Evolutionary conservation across 2,329 filamentous ascomycete species (phyloP), one percentile per base, ranked within the genome.

Genomic region (Ophiocordyceps unilateralis): DNA sequence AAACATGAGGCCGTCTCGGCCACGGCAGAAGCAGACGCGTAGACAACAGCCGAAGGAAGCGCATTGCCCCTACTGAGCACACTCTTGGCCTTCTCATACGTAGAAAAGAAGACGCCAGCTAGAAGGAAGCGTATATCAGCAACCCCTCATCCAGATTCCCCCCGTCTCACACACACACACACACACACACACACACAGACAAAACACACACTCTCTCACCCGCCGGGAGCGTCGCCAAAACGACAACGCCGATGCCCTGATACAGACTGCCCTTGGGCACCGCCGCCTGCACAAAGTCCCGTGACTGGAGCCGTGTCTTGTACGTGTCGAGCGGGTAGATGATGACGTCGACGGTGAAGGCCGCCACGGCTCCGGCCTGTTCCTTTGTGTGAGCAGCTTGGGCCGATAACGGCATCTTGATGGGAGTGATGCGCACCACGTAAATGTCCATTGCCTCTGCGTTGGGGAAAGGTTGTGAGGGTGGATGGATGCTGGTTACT

Each of bases 311-410:
- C 10, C 87, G 75, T 8, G 87, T 94, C 58, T 94, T 94, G 53
- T 94, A 68, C 0, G 87, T 95, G 57, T 94, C 88, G 15, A 94
- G 68, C 0, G 87, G 88, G 54, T 91, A 93, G 30, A 94, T 75
- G 15, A 93, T 67, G 41, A 93, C 67, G 58, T 94, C 86, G 44
- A 94, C 82, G 1, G 81, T 81, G 57, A 93, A 86, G 22, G 86
- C 88, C 48, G 87, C 87, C 43, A 83, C 72, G 43, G 85, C 86
- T 44, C 87, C 87, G 40, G 87, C 85, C 83, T 91, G 45, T 19
- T 26, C n/a, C n/a, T n/a, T n/a, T n/a, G n/a, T n/a, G n/a, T n/a
- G n/a, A n/a, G n/a, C n/a, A n/a, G n/a, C n/a, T n/a, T n/a, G n/a
- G n/a, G n/a, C n/a, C n/a, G n/a, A n/a, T n/a, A n/a, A n/a, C n/a